Evolutionary conservation across 2,329 filamentous ascomycete genomes (phyloP), one percentile per base, ranked within the genome.

Genomic region (Acrocalymma vagum): DNA sequence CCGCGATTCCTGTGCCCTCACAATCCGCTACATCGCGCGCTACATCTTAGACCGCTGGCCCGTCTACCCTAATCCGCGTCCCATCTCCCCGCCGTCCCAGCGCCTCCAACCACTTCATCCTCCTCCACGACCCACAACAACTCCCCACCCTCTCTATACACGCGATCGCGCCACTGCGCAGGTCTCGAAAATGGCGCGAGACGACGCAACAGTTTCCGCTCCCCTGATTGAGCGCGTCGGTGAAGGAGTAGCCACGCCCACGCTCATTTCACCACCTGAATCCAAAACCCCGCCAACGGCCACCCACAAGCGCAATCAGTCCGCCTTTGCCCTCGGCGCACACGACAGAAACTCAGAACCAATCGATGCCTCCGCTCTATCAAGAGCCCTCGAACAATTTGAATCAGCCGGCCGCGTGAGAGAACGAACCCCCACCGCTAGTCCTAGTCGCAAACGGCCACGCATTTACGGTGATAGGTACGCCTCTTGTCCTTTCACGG

Each of bases 381-480:
- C 76, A 40, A 83, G 78, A 62, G 83, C 83, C 17, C 69, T 87
- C 51, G 81, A 81, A 56, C 78, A 83, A 29, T 79, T 83, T 51
- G 82, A 86, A 54, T 78, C 83, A 42, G 77, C 76, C 11, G 80
- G 80, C n/a, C 75, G 76, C 45, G 73, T 76, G 30, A 72, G 82
- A 58, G 83, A 85, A 51, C 77, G 78, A 41, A 86, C 84, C 20
- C 84, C 85, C 4, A 80, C 76, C 28, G 78, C 80, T 20, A 88
- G 84, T 65, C 85, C 85, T 4, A 86, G 83, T 64, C 76, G 85
- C 47, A 88, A 88, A 70, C 77, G 84, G 51, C 84, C 86, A 65
- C 77, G 84, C 48, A 74, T 87, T 13, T 86, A 87, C 61, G 83
- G 82, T 35, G 73, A 77, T 50, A 69, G 73, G 72, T 68, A 35